These are phyloP conservation scores for Neonectria neomacrospora DNA, from an alignment of 2,329 filamentous ascomycete genomes.

Conservation along the genomic window DNA sequence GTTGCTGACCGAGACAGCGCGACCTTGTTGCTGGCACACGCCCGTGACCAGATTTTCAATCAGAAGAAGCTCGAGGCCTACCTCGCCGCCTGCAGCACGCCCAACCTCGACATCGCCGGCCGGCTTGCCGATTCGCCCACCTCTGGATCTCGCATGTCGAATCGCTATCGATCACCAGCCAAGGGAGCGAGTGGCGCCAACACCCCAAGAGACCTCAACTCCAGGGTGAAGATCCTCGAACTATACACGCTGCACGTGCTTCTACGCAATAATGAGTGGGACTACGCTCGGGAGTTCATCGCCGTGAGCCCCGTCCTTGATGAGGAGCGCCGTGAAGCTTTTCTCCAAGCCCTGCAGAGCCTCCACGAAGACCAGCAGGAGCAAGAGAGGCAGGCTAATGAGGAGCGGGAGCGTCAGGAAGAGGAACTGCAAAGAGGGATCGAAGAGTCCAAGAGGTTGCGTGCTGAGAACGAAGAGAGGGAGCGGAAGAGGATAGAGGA, in stretches of 20 bases:
- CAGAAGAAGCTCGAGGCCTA: conserved; percentile 91
- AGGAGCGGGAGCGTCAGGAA: conserved; percentile 66
- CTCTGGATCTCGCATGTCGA: conserved; percentile 49
- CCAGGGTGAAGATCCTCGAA: conserved; percentile 91
- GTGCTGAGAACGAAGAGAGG: conserved; percentile 69
- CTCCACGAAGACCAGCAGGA: conserved; percentile 85
- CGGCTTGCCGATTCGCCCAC: conserved; percentile 64
- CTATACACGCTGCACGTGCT: conserved; percentile 95
- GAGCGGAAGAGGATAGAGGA: conserved; percentile 65
- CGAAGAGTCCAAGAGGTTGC: conserved; percentile 65
- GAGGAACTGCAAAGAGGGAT: conserved; percentile 66
- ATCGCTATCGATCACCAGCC: conserved; percentile 58
- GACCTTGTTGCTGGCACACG: conserved; percentile 90
- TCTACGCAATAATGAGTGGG: conserved; percentile 94
- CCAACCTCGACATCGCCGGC: conserved; percentile 76
- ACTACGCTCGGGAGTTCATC: conserved; percentile 93
- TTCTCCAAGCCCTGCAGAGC: conserved; percentile 84
- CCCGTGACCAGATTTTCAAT: conserved; percentile 82
- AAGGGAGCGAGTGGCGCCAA: conserved; percentile 73
- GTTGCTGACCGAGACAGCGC: conserved; percentile 65
- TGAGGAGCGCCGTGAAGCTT: conserved; percentile 89
- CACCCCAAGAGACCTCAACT: conserved; percentile 84
- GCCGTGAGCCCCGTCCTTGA: conserved; percentile 86
- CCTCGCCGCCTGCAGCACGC: conserved; percentile 79
- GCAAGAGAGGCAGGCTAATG: conserved; percentile 73